phyloP scores from a whole-genome alignment of 2,329 filamentous ascomycete genomes.

The Graphium sp. region DNA sequence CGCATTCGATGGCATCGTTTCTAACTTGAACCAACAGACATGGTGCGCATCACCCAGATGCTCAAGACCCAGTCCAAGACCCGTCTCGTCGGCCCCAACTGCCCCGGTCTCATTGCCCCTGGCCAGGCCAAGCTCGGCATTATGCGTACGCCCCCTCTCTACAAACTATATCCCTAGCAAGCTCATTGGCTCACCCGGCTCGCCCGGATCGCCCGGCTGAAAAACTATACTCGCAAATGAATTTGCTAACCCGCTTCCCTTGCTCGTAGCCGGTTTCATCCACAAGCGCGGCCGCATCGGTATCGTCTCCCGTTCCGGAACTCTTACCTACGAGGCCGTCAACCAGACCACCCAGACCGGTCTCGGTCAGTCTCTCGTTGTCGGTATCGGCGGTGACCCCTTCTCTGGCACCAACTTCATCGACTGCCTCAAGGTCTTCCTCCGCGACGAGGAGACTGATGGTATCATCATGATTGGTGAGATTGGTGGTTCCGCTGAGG shows the following conservation, averaged over 20 bases:
- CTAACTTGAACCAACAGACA: conserved; percentile 53
- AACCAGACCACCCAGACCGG: conserved; percentile 98
- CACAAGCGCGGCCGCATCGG: conserved; percentile 98
- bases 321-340: conserved; percentile 97
- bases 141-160: too few species aligned
- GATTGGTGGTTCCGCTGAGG: conserved; percentile 93
- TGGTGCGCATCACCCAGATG: conserved; percentile 97
- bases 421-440: conserved; percentile 95
- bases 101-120: conserved; percentile 85
- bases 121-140: conserved; percentile 99
- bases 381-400: conserved; percentile 95
- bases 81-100: conserved; percentile 91
- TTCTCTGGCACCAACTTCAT: conserved; percentile 99
- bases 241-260: too few species aligned
- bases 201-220: too few species aligned
- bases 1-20: not conserved
- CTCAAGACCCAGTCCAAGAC: conserved; percentile 97
- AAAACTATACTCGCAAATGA: too few species aligned
- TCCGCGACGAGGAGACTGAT: conserved; percentile 89
- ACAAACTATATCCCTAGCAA: too few species aligned
- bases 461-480: conserved; percentile 99
- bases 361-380: conserved; percentile 92
- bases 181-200: too few species aligned
- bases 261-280: conserved; percentile 98
- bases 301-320: conserved; percentile 95